phyloP scores from a whole-genome alignment of 1,284 basidiomycete genomes.

The Megacollybia platyphylla region DNA sequence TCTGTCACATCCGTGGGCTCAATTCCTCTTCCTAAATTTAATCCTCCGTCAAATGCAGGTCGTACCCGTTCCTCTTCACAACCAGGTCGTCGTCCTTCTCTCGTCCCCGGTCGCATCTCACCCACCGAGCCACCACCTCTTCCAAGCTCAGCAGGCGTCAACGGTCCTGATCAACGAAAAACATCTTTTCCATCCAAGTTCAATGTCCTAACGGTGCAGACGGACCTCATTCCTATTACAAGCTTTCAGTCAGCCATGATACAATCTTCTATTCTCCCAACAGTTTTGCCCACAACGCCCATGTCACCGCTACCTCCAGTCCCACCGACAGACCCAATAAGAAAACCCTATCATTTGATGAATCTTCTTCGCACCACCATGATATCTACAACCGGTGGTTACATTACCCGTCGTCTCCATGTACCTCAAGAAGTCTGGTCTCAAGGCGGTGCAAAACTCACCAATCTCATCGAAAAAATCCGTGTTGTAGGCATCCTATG shows the following conservation, averaged over 20 bases:
- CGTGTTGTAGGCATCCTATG: conserved; percentile 71
- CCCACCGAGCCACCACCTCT: conserved; percentile 38
- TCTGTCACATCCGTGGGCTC: conserved; percentile 37
- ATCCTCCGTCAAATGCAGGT: conserved; percentile 18
- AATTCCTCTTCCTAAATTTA: conserved; percentile 19
- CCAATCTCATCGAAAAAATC: conserved; percentile 74
- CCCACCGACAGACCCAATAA: conserved; percentile 60
- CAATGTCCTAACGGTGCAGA: conserved; percentile 37
- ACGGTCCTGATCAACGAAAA: conserved; percentile 34
- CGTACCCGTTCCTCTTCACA: conserved; percentile 58
- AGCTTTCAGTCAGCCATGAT: conserved; percentile 5
- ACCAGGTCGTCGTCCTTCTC: conserved; percentile 51
- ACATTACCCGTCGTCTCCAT: conserved; percentile 79
- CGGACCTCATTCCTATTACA: conserved; percentile 29
- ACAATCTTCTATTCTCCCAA: conserved; percentile 6
- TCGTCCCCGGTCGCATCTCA: conserved; percentile 32
- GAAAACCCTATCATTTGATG: conserved; percentile 89
- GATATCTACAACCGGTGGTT: conserved; percentile 73
- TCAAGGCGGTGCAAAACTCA: conserved; percentile 74
- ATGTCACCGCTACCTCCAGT: conserved; percentile 59
- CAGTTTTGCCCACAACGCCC: conserved; percentile 51
- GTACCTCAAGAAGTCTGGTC: conserved; percentile 88
- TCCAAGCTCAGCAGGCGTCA: conserved; percentile 23
- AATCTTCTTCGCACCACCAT: conserved; percentile 70
- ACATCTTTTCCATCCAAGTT: conserved; percentile 46